These are phyloP conservation scores for Podila epicladia DNA, from an alignment of 192 early-diverging fungal genomes.

Conservation along the genomic window DNA sequence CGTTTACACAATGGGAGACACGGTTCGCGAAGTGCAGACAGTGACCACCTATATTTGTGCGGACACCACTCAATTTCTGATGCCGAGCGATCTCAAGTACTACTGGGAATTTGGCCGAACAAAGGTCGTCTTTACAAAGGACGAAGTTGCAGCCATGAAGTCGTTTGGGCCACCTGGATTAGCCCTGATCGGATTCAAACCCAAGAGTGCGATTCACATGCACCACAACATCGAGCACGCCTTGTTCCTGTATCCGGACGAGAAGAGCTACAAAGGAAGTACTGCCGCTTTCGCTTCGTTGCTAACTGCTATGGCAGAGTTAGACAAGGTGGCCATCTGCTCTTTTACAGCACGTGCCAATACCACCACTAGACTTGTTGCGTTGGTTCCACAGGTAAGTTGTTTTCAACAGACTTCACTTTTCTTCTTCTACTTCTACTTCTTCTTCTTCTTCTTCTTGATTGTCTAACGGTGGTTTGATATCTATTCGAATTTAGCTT, in stretches of 20 bases:
- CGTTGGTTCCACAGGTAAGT: conserved; percentile 74
- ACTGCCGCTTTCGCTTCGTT: conserved; percentile 74
- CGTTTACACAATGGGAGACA: conserved; percentile 59
- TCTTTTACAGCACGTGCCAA: conserved; percentile 65
- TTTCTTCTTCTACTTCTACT: neutral
- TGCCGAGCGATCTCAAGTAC: conserved; percentile 70
- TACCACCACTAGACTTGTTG: conserved; percentile 65
- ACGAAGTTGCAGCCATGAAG: conserved; percentile 71
- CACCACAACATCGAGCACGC: conserved; percentile 74
- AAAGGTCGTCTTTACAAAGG: conserved; percentile 78
- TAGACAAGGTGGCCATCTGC: conserved; percentile 75
- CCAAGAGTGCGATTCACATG: conserved; percentile 47
- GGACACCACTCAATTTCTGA: conserved; percentile 62
- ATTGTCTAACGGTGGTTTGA: too few species aligned
- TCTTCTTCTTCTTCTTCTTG: neutral
- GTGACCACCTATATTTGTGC: conserved; percentile 70
- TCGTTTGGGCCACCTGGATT: conserved; percentile 71
- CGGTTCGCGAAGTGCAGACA: conserved; percentile 63
- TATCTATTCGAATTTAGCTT: conserved; percentile 23
- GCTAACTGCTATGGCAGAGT: conserved; percentile 63
- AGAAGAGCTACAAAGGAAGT: conserved; percentile 76
- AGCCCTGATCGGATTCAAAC: conserved; percentile 79
- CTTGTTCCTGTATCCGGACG: conserved; percentile 81
- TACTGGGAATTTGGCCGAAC: conserved; percentile 75
- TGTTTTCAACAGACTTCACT: neutral